Evolutionary conservation across 1,284 basidiomycete genomes (phyloP).

Genomic region (Hemileia vastatrix): DNA sequence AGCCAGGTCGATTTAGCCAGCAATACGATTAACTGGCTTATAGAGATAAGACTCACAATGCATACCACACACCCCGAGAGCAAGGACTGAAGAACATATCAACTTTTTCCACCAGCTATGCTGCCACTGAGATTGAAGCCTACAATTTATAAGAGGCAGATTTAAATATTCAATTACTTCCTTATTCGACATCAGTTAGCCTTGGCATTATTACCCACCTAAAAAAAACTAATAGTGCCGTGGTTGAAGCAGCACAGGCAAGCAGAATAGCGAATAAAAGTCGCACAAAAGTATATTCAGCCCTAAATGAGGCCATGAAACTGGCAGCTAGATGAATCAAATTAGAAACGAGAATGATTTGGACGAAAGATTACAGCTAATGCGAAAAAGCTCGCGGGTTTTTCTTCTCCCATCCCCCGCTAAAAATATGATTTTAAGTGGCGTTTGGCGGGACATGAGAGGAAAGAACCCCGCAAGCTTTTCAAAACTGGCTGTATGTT

Average conservation of each 20-base stretch:
- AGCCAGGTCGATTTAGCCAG: background rate
- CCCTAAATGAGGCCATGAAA: slow-evolving; percentile 44
- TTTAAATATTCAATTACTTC: background rate
- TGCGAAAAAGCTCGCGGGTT: background rate
- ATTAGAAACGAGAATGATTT: slow-evolving; percentile 50
- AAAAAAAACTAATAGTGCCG: slow-evolving; percentile 49
- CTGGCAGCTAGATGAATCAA: slow-evolving; percentile 25
- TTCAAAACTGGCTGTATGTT: too few relatives aligned
- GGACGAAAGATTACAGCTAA: background rate
- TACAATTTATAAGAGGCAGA: background rate
- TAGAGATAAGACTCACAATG: slow-evolving; percentile 45
- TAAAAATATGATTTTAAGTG: too few relatives aligned
- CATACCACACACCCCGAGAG: slow-evolving; percentile 50
- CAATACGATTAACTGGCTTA: background rate
- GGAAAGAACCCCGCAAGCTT: slow-evolving; percentile 46
- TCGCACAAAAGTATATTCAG: slow-evolving; percentile 43
- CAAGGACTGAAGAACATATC: slow-evolving; percentile 46
- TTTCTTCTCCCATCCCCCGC: too few relatives aligned
- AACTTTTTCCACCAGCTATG: slow-evolving; percentile 50
- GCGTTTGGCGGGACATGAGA: slow-evolving; percentile 7
- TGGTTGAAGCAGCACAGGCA: slow-evolving; percentile 48
- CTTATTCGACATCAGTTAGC: slow-evolving; percentile 34
- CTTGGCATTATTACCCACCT: slow-evolving; percentile 23
- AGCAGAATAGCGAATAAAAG: slow-evolving; percentile 48
- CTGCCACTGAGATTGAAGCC: slow-evolving; percentile 46